Base-by-base conservation (phyloP, 2,329 filamentous ascomycete species). In the Pestalotiopsis sp. region DNA sequence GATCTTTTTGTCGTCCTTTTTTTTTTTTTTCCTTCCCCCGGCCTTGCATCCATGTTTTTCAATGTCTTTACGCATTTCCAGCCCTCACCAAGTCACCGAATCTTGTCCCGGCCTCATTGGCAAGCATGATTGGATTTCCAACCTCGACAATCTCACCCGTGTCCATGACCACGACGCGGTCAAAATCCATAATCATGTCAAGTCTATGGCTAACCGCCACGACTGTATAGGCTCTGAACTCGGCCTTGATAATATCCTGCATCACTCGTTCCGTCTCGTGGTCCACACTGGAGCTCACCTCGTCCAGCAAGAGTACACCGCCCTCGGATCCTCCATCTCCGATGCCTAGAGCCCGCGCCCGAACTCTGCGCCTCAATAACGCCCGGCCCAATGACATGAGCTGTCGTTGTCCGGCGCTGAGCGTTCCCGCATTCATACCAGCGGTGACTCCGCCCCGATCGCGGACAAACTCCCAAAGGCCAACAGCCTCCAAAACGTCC, bases 361-460 rank as follows among this genome's bases (percentile, higher is more conserved):
- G 49, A 20, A 68, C 38, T 14, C 73, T 71, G 36, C 76, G 71
- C 23, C 77, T 69, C 14, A 79, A 68, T 3, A 78, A 64, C 2
- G 77, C 75, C 6, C 76, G 74, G 0, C 68, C 72, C 0, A 76
- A 73, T 4, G 73, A 73, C 49, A 78, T 72, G 27, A 78, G 73
- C 66, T 78, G 75, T 20, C 70, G 65, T 73, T 90, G 87, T 1
- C 87, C 88, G 68, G 84, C 82, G 17, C 82, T 84, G 6, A 86
- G 75, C 68, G 81, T 81, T 14, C 82, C 76, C 3, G 80, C 76
- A 23, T 80, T 82, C 66, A 88, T 80, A 12, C 68, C 70, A 2
- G 74, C 72, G 0, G 72, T 69, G 3, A 78, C 68, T 1, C 77
- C 75, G 3, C 76, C 76, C 2, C 69, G 71, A 1, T 74, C 71